A percentile compares a stretch with the other conserved stretches of the same genome.
phyloP scores from a whole-genome alignment of 78 protist species.

The Cavenderia fasciculata region DNA sequence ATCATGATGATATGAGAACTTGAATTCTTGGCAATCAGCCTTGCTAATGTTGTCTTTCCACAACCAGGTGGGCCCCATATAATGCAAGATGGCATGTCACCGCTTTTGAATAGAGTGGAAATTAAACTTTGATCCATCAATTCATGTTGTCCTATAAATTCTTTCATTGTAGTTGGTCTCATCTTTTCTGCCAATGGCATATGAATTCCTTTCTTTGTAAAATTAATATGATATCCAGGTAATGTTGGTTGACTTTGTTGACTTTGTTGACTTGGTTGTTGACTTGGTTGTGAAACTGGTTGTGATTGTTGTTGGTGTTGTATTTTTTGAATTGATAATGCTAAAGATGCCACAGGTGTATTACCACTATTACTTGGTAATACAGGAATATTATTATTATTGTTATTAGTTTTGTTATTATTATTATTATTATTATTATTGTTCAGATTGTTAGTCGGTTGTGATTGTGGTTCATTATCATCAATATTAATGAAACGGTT shows the following conservation, averaged over 20 bases:
- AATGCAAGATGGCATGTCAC: constrained; percentile 25
- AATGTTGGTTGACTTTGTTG: no score
- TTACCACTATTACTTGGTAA: not conserved
- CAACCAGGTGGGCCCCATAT: constrained; percentile 79
- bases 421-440: not conserved
- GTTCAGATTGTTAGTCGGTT: not conserved
- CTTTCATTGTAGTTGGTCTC: constrained; percentile 61
- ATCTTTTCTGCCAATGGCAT: constrained; percentile 79
- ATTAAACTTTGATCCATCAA: not conserved
- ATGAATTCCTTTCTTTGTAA: not conserved
- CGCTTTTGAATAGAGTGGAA: not conserved
- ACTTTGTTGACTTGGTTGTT: not conserved
- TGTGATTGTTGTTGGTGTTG: not conserved
- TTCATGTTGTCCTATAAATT: constrained; percentile 69
- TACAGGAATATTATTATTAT: not conserved
- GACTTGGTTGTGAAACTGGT: not conserved
- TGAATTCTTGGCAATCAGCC: constrained; percentile 1
- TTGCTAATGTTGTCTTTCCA: constrained; percentile 67
- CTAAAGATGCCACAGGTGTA: no score
- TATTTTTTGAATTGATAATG: no score
- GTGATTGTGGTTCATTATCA: not conserved
- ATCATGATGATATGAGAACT: not conserved
- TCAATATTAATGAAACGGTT: no score
- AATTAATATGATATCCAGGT: not conserved
- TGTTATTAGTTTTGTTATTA: not conserved